These are phyloP conservation scores for Sporothrix brunneoviolacea DNA, from an alignment of 2,329 filamentous ascomycete genomes.

Conservation along the genomic window DNA sequence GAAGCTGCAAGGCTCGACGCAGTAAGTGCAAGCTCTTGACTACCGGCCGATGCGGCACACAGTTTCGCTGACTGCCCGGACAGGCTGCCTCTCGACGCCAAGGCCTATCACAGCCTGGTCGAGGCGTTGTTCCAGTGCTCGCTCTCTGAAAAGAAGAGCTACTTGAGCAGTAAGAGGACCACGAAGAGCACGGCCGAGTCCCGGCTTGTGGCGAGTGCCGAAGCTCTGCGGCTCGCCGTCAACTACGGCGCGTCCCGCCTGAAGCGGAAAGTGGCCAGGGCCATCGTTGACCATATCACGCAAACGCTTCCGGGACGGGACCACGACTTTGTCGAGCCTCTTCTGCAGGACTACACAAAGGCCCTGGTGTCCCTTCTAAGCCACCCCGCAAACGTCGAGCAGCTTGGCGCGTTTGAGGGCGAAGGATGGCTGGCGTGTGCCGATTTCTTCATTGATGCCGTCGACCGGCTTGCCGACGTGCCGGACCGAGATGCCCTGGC, in stretches of 20 bases:
- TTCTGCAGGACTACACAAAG: constrained; percentile 74
- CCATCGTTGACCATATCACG: constrained; percentile 73
- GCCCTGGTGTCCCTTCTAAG: constrained; percentile 63
- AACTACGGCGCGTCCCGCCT: constrained; percentile 62
- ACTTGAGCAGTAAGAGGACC: constrained; percentile 45
- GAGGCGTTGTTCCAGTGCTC: constrained; percentile 70
- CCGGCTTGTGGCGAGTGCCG: constrained; percentile 62
- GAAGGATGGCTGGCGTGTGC: constrained; percentile 63
- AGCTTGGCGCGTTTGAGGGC: constrained; percentile 51
- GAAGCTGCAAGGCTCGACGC: constrained; percentile 18
- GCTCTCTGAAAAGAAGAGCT: constrained; percentile 59
- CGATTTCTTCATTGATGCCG: constrained; percentile 62
- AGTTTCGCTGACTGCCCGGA: not conserved
- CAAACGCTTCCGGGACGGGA: constrained; percentile 61
- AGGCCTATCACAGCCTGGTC: constrained; percentile 73
- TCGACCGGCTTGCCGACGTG: constrained; percentile 46
- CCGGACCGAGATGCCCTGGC: constrained; percentile 30
- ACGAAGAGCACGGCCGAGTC: constrained; percentile 42
- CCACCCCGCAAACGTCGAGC: constrained; percentile 71
- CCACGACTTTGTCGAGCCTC: constrained; percentile 57
- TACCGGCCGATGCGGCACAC: not conserved
- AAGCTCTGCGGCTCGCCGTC: constrained; percentile 64
- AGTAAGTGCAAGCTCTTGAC: constrained; percentile 9
- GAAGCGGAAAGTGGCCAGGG: constrained; percentile 69
- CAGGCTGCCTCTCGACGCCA: constrained; percentile 53